Evolutionary conservation across 495 filamentous ascomycete genomes (phyloP), one percentile per base, ranked within the genome.

Genomic region (Beverwykella pulmonaria): DNA sequence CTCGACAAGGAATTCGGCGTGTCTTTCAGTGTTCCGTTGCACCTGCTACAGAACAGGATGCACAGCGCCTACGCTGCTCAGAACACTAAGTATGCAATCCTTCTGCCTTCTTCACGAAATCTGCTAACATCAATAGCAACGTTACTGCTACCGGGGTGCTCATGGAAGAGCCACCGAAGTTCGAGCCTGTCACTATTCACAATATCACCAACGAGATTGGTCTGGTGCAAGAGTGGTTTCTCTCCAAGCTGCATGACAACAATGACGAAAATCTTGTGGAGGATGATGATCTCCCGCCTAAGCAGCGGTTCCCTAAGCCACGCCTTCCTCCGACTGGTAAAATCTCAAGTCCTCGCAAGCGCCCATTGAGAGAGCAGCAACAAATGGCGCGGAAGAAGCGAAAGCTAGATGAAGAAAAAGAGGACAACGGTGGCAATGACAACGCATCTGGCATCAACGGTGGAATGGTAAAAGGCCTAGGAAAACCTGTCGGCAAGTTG

Each of bases 241-340:
- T 90, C 56, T 85, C 86, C 68, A 96, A 95, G 74, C 79, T 99
- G 48, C 87, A 90, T 71, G 86, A 90, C 49, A 91, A 91, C 74
- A 83, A 84, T 73, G 89, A 93, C 72, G 84, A 92, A 73, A 87
- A 90, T 32, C 82, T 98, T 64, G 80, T 95, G 47, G 94, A 99
- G 81, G 94, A 99, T 76, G 92, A 98, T 70, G 93, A 98, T 67
- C 79, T 99, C 25, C 95, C 95, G 27, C 82, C 84, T 30, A 98
- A 98, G 75, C 93, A 97, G 77, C 82, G 93, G 47, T 87, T 89
- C 61, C 91, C 92, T n/a, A 91, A 91, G 71, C 92, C 94, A n/a
- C 83, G 94, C 66, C 85, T 99, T 20, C 92, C 92, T 60, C 92
- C 93, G 44, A 97, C 90, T 22, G 94, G 94, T 63, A 98, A 98